These are phyloP conservation scores for Microbotryum scabiosae DNA, from an alignment of 1,284 basidiomycete genomes.

Conservation along the genomic window DNA sequence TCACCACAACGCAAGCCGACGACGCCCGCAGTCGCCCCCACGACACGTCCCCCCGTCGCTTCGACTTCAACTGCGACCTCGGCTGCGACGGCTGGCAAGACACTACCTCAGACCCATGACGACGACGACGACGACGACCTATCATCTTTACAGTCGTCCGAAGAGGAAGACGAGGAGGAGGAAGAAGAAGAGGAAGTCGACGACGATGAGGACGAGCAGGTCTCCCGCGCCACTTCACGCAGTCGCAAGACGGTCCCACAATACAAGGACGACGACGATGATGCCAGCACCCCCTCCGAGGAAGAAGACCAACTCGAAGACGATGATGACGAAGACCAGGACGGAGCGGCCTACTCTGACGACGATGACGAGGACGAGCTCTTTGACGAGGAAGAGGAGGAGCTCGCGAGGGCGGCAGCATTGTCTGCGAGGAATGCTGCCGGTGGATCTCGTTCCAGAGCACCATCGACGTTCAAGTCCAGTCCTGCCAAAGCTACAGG, in stretches of 20 bases:
- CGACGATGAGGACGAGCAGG: constrained; percentile 2
- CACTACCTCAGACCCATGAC: not conserved
- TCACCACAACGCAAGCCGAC: too few relatives aligned
- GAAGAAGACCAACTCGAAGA: not conserved
- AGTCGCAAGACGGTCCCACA: not conserved
- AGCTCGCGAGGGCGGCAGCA: too few relatives aligned
- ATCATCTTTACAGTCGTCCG: constrained; percentile 5
- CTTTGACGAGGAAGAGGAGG: too few relatives aligned
- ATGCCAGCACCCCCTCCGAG: not conserved
- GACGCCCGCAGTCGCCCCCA: too few relatives aligned
- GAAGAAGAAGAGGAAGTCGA: constrained; percentile 7
- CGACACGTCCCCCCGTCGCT: too few relatives aligned
- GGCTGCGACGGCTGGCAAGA: too few relatives aligned
- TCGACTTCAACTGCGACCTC: too few relatives aligned
- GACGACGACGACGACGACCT: not conserved
- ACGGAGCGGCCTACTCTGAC: not conserved
- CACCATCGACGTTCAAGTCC: not conserved
- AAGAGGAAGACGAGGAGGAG: constrained; percentile 4
- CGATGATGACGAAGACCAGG: not conserved
- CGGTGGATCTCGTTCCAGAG: too few relatives aligned
- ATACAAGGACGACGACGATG: not conserved
- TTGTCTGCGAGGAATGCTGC: too few relatives aligned
- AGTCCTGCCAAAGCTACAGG: not conserved
- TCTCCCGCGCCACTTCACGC: not conserved
- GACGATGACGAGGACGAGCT: not conserved